Conservation (phyloP, 176 grass and related monocot species). For the Phoenix dactylifera region DNA sequence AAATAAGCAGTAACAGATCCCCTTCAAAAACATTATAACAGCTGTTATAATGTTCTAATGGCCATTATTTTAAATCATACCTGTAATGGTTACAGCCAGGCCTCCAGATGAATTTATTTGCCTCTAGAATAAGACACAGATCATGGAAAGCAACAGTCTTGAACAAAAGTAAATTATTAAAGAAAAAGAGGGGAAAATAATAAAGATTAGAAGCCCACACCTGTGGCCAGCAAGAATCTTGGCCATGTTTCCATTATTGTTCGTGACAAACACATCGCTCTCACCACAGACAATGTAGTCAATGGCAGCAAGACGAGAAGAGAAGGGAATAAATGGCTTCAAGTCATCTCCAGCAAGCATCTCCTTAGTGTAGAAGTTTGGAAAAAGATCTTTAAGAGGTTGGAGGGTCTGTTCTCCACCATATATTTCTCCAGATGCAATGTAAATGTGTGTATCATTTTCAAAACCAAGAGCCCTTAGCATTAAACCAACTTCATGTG, state of each 20-base stretch:
- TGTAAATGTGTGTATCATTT: slow-evolving; percentile 73
- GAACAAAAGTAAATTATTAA: too few species aligned
- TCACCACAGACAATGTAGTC: slow-evolving; percentile 85
- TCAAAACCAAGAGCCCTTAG: slow-evolving; percentile 70
- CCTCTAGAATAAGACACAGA: too few species aligned
- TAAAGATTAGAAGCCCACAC: slow-evolving; percentile 14
- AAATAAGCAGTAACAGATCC: too few species aligned
- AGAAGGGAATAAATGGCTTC: slow-evolving; percentile 63
- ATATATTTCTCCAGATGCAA: slow-evolving; percentile 97
- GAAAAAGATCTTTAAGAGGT: slow-evolving; percentile 74
- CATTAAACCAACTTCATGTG: slow-evolving; percentile 86
- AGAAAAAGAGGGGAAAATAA: too few species aligned
- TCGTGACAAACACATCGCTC: slow-evolving; percentile 81
- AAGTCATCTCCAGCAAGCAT: slow-evolving; percentile 64
- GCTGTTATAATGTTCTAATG: too few species aligned
- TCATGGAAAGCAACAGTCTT: too few species aligned
- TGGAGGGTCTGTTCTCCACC: slow-evolving; percentile 66
- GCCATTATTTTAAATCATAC: too few species aligned
- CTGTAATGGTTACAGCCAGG: too few species aligned
- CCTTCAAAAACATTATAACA: too few species aligned
- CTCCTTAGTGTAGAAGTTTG: slow-evolving; percentile 87
- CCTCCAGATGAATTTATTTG: too few species aligned
- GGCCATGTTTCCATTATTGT: slow-evolving; percentile 99
- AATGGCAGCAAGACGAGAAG: slow-evolving; percentile 73
- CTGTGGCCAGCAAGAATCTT: slow-evolving; percentile 84